phyloP scores from a whole-genome alignment of 169 alveolate species.

The Haemoproteus tartakovskyi region DNA sequence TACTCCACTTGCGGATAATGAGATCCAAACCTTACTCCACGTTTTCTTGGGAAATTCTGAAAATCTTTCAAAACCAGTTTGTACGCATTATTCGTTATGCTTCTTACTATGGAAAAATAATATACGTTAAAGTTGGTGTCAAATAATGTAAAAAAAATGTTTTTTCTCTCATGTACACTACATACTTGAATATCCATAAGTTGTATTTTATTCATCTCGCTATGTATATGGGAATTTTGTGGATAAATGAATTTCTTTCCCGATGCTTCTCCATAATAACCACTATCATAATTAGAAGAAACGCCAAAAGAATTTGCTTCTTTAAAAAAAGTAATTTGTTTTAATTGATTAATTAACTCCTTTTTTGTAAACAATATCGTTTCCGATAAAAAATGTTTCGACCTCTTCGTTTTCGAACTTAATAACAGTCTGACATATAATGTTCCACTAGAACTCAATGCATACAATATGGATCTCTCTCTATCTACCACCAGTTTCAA shows the following conservation, averaged over 20 bases:
- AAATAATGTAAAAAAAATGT: constrained; percentile 21
- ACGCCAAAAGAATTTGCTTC: not conserved
- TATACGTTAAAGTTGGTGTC: constrained; percentile 50
- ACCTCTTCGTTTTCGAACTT: not conserved
- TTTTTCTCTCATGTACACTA: constrained; percentile 21
- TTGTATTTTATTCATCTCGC: constrained; percentile 10
- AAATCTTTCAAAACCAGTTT: constrained; percentile 47
- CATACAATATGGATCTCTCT: constrained; percentile 53
- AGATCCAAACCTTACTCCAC: constrained; percentile 28
- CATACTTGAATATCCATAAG: constrained; percentile 43
- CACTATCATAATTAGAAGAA: not conserved
- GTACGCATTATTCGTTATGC: constrained; percentile 2
- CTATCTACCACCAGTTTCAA: constrained; percentile 42
- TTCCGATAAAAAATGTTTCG: constrained; percentile 23
- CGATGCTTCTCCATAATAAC: not conserved
- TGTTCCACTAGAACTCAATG: constrained; percentile 15
- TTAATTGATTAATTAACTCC: constrained; percentile 13
- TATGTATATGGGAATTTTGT: not conserved
- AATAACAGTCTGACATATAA: constrained; percentile 26
- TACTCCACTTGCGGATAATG: constrained; percentile 10
- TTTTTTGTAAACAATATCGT: constrained; percentile 24
- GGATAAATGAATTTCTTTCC: too few relatives aligned
- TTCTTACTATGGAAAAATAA: constrained; percentile 27
- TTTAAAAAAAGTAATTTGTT: constrained; percentile 20
- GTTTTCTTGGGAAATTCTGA: constrained; percentile 58